Conservation (phyloP, 225 moss, liverwort and hornwort species). For the Bryoerythrophyllum caledonicum region DNA sequence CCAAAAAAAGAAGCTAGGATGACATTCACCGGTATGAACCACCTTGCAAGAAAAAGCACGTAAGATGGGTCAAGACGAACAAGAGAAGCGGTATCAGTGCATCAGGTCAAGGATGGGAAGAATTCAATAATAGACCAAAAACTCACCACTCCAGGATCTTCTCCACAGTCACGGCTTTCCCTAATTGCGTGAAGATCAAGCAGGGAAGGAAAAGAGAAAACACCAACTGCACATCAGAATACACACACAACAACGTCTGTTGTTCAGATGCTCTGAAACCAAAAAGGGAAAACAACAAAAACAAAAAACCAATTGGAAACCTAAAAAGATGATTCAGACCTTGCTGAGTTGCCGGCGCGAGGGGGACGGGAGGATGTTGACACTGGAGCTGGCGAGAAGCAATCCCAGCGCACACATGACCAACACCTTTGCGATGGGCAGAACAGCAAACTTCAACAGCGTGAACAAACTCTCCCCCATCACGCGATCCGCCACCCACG, state of each 20-base stretch:
- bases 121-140: background rate
- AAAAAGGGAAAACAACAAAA: too few species aligned
- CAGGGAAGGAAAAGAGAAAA: constrained; percentile 95
- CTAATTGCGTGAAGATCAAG: constrained; percentile 92
- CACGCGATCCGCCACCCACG: constrained; percentile 5
- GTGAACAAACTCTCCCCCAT: constrained; percentile 34
- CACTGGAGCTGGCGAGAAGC: constrained; percentile 59
- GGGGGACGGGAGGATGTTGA: constrained; percentile 66
- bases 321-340: constrained; percentile 33
- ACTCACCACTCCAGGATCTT: constrained; percentile 87
- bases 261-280: background rate
- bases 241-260: constrained; percentile 1
- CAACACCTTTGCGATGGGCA: constrained; percentile 89
- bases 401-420: constrained; percentile 85
- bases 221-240: constrained; percentile 70
- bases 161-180: constrained; percentile 75
- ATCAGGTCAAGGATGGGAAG: background rate
- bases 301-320: background rate
- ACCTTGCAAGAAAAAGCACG: constrained; percentile 41
- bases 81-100: too few species aligned
- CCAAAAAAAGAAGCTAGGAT: constrained; percentile 59
- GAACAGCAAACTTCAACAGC: constrained; percentile 68
- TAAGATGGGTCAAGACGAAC: background rate
- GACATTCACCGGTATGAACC: constrained; percentile 97
- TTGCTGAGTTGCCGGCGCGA: constrained; percentile 84